Conservation (phyloP, 2,329 filamentous ascomycete species). For the Boeremia exigua region DNA sequence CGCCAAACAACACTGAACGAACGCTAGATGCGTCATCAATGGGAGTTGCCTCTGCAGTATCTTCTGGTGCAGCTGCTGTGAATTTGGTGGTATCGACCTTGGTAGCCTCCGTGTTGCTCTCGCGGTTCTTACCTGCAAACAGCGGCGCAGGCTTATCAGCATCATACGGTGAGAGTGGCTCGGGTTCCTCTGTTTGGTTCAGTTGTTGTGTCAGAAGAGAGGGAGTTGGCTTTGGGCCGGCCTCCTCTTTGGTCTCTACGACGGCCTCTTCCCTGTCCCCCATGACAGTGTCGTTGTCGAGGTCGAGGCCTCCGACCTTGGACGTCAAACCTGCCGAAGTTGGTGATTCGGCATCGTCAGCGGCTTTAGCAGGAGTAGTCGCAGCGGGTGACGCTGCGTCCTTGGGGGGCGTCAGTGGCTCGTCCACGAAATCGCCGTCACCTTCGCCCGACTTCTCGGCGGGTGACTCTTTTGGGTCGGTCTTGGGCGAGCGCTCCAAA, state of each 20-base stretch:
- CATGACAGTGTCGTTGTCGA: conserved; percentile 65
- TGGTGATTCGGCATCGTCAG: conserved; percentile 51
- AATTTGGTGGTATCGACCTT: conserved; percentile 41
- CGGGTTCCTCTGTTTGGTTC: conserved; percentile 34
- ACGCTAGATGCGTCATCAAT: conserved; percentile 45
- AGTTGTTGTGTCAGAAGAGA: conserved; percentile 54
- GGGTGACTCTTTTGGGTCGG: conserved; percentile 30
- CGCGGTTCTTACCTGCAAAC: conserved; percentile 56
- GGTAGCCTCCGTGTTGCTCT: conserved; percentile 32
- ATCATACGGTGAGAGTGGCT: conserved; percentile 60
- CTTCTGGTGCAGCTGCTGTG: conserved; percentile 34
- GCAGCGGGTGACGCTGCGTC: conserved; percentile 28
- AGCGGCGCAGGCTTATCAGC: conserved; percentile 74
- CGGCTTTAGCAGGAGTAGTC: conserved; percentile 28
- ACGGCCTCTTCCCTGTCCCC: conserved; percentile 34
- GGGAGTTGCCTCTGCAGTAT: conserved; percentile 45
- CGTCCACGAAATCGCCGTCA: conserved; percentile 78
- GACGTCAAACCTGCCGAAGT: conserved; percentile 62
- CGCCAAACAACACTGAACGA: conserved; percentile 45
- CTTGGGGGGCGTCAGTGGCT: conserved; percentile 69
- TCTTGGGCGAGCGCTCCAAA: conserved; percentile 55
- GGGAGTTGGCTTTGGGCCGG: conserved; percentile 40
- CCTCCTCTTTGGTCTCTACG: conserved; percentile 27
- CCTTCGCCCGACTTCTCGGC: conserved; percentile 30
- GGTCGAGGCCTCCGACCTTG: conserved; percentile 62